Evolutionary conservation across 1,139 yeast genomes (phyloP), one percentile per base, ranked within the genome.

Genomic region (Taphrina deformans): DNA sequence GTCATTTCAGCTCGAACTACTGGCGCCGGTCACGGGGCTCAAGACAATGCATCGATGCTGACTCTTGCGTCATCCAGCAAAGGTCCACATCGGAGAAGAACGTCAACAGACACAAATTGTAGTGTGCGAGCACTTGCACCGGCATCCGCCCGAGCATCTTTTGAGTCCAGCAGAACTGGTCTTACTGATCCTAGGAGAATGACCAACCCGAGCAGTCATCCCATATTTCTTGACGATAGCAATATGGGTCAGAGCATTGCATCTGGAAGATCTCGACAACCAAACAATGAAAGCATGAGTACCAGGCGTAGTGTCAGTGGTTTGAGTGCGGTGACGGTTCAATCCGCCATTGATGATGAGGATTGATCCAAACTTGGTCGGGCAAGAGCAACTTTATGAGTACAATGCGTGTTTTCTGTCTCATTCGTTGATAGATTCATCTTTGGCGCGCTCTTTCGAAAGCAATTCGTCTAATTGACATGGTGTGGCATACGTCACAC

Each of bases 71-170:
- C 63, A 9, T 48, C 56, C 12, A 48, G 56, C 35, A 59, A 59
- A 50, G 63, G 50, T 46, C 45, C 45, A 4, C 55, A 44, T 5
- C 55, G 50, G 9, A 41, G 63, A 18, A 44, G 63, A 18, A 31
- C 18, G 14, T 48, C 56, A 12, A 38, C 55, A 4, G 63, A 59
- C 38, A 59, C 63, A 10, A 51, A 59, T 24, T 51, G 56, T 29
- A 59, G 63, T 40, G 55, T 59, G 45, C 40, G 48, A 10, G 63
- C 63, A n/a, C 50, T 59, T 2, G 63, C 63, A 5, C 63, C 63
- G 2, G 63, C 56, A 2, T 59, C 63, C 2, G 63, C 56, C 5
- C 55, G 63, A 14, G 55, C 56, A 1, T 59, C 63, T 7, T 59
- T 59, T 33, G 63, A 59, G 40, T 59, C 63, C 18, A 27, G 45